phyloP scores from a whole-genome alignment of 176 grass and related monocot genomes.

The Hordeum marinum region DNA sequence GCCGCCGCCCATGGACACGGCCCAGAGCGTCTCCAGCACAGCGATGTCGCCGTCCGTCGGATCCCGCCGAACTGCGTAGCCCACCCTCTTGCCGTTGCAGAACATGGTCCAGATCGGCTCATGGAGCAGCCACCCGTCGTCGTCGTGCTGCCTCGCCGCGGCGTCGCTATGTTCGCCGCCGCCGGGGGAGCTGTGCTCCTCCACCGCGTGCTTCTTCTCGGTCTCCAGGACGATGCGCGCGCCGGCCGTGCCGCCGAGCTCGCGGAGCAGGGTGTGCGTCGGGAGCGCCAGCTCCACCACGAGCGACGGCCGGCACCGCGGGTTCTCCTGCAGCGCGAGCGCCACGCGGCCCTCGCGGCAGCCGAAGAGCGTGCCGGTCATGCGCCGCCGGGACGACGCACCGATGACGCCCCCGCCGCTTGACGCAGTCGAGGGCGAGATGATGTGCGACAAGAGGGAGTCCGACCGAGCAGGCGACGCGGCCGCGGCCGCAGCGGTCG shows the following conservation, averaged over 20 bases:
- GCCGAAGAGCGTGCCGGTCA: slow-evolving; percentile 68
- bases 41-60: slow-evolving; percentile 45
- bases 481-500: background rate
- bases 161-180: background rate
- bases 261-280: slow-evolving; percentile 65
- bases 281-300: slow-evolving; percentile 72
- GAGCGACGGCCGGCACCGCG: slow-evolving; percentile 62
- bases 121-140: slow-evolving; percentile 47
- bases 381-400: slow-evolving; percentile 2
- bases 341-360: slow-evolving; percentile 49
- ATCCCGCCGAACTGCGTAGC: slow-evolving; percentile 58
- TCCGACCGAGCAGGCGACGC: background rate
- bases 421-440: background rate
- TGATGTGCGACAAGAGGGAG: slow-evolving; percentile 26
- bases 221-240: slow-evolving; percentile 69
- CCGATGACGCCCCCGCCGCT: background rate
- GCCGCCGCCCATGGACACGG: slow-evolving; percentile 72
- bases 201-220: slow-evolving; percentile 50
- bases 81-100: slow-evolving; percentile 65
- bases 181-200: background rate
- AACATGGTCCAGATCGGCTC: slow-evolving; percentile 80
- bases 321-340: slow-evolving; percentile 62
- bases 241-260: slow-evolving; percentile 60
- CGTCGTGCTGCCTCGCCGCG: background rate
- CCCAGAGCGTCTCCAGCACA: slow-evolving; percentile 69